A percentile compares a stretch with the other conserved stretches of the same genome.
Evolutionary conservation across 352 stramenopile genomes (phyloP).

Genomic region (Hyaloperonospora brassicae): DNA sequence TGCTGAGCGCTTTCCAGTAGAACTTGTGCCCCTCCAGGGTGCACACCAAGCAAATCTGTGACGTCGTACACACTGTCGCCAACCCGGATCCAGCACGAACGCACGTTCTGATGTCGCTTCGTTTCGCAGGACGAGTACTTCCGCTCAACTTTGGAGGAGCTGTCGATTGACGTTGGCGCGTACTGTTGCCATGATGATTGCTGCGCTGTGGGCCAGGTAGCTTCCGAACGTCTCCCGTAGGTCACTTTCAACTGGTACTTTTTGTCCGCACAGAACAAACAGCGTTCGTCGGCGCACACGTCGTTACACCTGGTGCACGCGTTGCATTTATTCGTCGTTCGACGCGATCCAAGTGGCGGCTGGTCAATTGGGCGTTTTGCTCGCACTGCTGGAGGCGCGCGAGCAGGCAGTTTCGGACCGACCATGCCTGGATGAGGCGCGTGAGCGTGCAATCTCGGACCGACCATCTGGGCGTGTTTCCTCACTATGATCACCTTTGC

Average conservation of each 20-base stretch:
- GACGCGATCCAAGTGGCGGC: conserved; percentile 18
- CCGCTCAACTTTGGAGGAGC: conserved; percentile 34
- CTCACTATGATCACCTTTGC: background rate
- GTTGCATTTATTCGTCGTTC: conserved; percentile 43
- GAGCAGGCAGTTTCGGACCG: conserved; percentile 8
- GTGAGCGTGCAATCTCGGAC: too few relatives aligned
- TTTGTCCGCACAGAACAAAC: conserved; percentile 72
- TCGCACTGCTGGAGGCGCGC: conserved; percentile 6
- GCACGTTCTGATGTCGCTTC: conserved; percentile 58
- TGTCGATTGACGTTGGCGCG: conserved; percentile 18
- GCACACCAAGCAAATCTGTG: conserved; percentile 78
- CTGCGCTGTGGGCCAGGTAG: conserved; percentile 14
- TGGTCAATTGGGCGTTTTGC: conserved; percentile 17
- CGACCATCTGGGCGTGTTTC: too few relatives aligned
- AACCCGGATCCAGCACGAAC: conserved; percentile 88
- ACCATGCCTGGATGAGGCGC: background rate
- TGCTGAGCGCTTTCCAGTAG: conserved; percentile 45
- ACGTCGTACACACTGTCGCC: conserved; percentile 88
- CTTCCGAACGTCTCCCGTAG: conserved; percentile 30
- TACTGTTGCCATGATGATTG: conserved; percentile 25
- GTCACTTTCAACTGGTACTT: conserved; percentile 55
- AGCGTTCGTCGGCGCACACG: conserved; percentile 48
- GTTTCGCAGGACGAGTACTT: conserved; percentile 88
- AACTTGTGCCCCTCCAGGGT: conserved; percentile 79
- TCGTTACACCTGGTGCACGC: conserved; percentile 79